Conservation (phyloP, 2,329 filamentous ascomycete genomes). For the Venturia oleaginea region DNA sequence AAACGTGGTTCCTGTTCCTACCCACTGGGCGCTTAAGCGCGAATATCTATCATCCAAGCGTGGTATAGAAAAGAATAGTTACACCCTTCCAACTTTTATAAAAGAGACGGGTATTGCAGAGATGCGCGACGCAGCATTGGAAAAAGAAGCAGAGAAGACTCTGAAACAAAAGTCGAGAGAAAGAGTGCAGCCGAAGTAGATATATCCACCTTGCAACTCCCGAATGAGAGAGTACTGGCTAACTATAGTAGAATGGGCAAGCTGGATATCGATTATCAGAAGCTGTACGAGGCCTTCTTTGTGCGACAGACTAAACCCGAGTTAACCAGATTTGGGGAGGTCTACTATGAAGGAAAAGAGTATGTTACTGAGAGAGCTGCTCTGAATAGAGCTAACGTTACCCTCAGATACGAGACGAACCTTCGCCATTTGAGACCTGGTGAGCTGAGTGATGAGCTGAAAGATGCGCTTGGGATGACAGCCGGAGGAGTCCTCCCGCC, state of each 20-base stretch:
- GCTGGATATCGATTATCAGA: slow-evolving; percentile 96
- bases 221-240: too few species aligned
- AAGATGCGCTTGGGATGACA: slow-evolving; percentile 72
- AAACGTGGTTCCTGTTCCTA: slow-evolving; percentile 90
- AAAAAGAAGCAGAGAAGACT: slow-evolving; percentile 87
- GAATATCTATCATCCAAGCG: slow-evolving; percentile 96
- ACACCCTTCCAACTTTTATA: slow-evolving; percentile 91
- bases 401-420: not conserved
- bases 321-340: slow-evolving; percentile 88
- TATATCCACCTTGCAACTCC: too few species aligned
- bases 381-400: slow-evolving; percentile 41
- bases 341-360: slow-evolving; percentile 99
- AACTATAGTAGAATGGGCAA: slow-evolving; percentile 74
- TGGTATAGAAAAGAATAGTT: slow-evolving; percentile 94
- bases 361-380: slow-evolving; percentile 66
- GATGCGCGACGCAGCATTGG: slow-evolving; percentile 92
- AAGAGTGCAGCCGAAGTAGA: slow-evolving; percentile 70
- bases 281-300: slow-evolving; percentile 97
- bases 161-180: slow-evolving; percentile 95
- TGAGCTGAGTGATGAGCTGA: slow-evolving; percentile 79
- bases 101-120: slow-evolving; percentile 94
- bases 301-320: slow-evolving; percentile 93
- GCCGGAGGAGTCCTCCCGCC: slow-evolving; percentile 69
- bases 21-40: slow-evolving; percentile 91
- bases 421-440: slow-evolving; percentile 51